Evolutionary conservation across 2,329 filamentous ascomycete genomes (phyloP).

Genomic region (Fusarium keratoplasticum): DNA sequence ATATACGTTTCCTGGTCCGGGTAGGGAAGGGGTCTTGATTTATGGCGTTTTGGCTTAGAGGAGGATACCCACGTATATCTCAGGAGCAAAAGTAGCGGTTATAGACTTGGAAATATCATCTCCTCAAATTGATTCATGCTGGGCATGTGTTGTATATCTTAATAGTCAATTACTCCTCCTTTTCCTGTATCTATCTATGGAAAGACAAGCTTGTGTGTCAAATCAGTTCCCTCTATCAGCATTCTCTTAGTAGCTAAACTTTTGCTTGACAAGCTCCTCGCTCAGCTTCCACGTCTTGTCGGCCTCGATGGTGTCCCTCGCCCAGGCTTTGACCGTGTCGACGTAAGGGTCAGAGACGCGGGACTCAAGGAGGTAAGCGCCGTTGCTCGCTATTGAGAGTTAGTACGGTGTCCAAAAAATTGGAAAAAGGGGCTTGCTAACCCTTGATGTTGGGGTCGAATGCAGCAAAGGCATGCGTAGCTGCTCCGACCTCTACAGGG

Average conservation of each 20-base stretch:
- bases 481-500: conserved; percentile 44
- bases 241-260: conserved; percentile 48
- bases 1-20: neutral
- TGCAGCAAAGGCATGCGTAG: conserved; percentile 52
- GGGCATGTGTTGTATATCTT: neutral
- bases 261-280: conserved; percentile 58
- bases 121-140: neutral
- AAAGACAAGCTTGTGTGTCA: neutral
- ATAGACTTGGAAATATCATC: conserved; percentile 8
- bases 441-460: conserved; percentile 50
- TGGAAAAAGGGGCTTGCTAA: neutral
- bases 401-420: neutral
- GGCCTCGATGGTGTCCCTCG: conserved; percentile 49
- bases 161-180: neutral
- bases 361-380: conserved; percentile 48
- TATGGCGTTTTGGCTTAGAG: conserved; percentile 24
- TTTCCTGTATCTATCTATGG: neutral
- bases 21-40: neutral
- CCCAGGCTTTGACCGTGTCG: conserved; percentile 48
- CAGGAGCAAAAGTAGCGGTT: neutral
- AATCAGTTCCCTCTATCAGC: neutral
- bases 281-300: conserved; percentile 59
- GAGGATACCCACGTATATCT: conserved; percentile 15
- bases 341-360: conserved; percentile 47
- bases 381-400: conserved; percentile 43